A percentile compares a stretch with the other conserved stretches of the same genome.
These are phyloP conservation scores for Pseudomassariella vexata DNA, from an alignment of 2,329 filamentous ascomycete genomes.

Conservation along the genomic window DNA sequence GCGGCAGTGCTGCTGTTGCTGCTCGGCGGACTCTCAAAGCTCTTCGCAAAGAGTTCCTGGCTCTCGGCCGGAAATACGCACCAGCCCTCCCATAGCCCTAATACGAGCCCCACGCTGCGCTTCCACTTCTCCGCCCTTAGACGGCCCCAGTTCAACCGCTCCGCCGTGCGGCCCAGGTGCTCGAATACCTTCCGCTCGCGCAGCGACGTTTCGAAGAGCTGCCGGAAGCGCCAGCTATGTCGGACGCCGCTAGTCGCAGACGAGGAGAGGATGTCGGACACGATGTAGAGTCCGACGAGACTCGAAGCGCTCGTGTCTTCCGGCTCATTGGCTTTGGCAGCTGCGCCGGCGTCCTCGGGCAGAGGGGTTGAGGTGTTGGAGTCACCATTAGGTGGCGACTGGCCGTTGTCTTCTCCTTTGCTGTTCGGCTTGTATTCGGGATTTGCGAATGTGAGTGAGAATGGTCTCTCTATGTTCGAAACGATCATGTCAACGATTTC, in stretches of 20 bases:
- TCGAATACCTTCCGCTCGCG: constrained; percentile 64
- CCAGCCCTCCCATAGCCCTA: constrained; percentile 68
- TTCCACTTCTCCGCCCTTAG: constrained; percentile 82
- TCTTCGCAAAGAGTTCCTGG: constrained; percentile 63
- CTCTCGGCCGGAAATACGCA: constrained; percentile 68
- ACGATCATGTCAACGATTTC: constrained; percentile 90
- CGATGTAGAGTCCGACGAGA: constrained; percentile 74
- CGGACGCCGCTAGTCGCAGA: constrained; percentile 70
- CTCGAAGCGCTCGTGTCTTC: constrained; percentile 66
- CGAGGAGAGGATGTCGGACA: constrained; percentile 73
- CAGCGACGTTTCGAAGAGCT: constrained; percentile 71
- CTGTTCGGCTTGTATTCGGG: constrained; percentile 42
- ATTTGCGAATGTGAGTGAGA: constrained; percentile 68
- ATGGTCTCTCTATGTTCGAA: constrained; percentile 72
- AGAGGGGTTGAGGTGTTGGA: constrained; percentile 29
- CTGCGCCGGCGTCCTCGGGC: constrained; percentile 23
- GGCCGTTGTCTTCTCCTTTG: constrained; percentile 29
- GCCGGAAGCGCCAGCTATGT: constrained; percentile 81
- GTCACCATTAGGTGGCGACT: constrained; percentile 21
- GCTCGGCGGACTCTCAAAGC: constrained; percentile 65
- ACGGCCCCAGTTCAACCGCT: constrained; percentile 70
- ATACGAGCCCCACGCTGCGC: constrained; percentile 62
- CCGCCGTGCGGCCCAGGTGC: constrained; percentile 66
- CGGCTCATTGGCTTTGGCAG: constrained; percentile 24
- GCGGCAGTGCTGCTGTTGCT: constrained; percentile 27